Evolutionary conservation across 257 asterid species (phyloP).

Genomic region (Fraxinus quadrangulata): DNA sequence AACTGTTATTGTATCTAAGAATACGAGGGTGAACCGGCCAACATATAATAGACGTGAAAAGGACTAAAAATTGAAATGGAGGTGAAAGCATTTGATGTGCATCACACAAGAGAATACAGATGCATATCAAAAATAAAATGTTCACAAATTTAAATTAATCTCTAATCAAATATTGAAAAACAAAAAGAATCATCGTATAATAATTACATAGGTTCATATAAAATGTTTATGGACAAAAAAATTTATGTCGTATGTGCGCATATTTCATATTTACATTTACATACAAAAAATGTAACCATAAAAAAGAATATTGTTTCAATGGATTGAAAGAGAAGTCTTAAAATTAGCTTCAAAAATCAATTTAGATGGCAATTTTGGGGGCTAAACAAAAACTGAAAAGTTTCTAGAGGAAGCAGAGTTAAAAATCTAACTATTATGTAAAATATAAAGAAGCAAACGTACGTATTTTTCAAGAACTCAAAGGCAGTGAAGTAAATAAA

Average conservation of each 20-base stretch:
- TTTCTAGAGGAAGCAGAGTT: not conserved
- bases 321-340: not conserved
- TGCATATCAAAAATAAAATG: constrained; percentile 32
- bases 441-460: not conserved
- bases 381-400: constrained; percentile 11
- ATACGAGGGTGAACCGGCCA: constrained; percentile 19
- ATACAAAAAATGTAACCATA: not conserved
- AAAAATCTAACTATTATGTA: not conserved
- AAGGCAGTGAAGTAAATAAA: not conserved
- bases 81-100: constrained; percentile 17
- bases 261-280: not conserved
- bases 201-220: no score
- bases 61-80: constrained; percentile 23
- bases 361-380: not conserved
- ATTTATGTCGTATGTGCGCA: not conserved
- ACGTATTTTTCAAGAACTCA: not conserved
- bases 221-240: not conserved
- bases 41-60: constrained; percentile 29
- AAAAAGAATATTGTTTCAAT: not conserved
- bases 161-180: constrained; percentile 2
- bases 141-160: constrained; percentile 8
- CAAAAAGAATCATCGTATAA: not conserved
- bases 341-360: not conserved
- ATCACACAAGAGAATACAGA: constrained; percentile 36
- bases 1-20: not conserved